Base-by-base conservation (phyloP, 208 protist genomes). In the Acanthamoeba sp. region DNA sequence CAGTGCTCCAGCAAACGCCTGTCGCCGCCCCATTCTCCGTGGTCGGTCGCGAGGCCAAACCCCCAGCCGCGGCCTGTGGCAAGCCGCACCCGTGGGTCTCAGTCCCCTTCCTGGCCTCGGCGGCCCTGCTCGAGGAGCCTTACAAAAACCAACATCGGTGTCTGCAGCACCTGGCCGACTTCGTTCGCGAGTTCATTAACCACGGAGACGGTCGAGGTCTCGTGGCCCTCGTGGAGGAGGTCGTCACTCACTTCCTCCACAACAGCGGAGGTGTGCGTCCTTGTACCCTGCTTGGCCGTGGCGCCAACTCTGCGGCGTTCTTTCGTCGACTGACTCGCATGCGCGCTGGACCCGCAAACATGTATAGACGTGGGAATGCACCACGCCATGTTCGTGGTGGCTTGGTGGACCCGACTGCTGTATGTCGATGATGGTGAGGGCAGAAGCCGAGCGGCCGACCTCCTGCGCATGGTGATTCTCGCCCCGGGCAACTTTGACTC, bases 301-400 rank as follows among this genome's bases (percentile, higher is more conserved):
- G n/a, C n/a, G n/a, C n/a, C n/a, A n/a, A n/a, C n/a, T n/a, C n/a
- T n/a, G n/a, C n/a, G n/a, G n/a, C n/a, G n/a, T n/a, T n/a, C n/a
- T 14, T 50, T 52, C 18, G 48, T 52, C 48, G 48, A 10, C 45
- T 50, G 45, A 50, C 45, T 22, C 22, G n/a, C n/a, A n/a, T n/a
- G n/a, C n/a, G n/a, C n/a, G n/a, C n/a, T n/a, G n/a, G n/a, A n/a
- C n/a, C n/a, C n/a, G n/a, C n/a, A n/a, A n/a, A n/a, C n/a, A n/a
- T n/a, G 18, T 20, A 22, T 38, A 84, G 40, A 84, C 38, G 27
- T 32, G 7, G 38, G 40, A 0, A 52, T n/a, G 18, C 42, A 34
- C 12, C 34, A 59, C 78, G 78, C 45, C 29, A 52, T 59, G 78
- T 59, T 87, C n/a, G 78, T 59, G 78, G 4, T 87, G 5, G 40